These are phyloP conservation scores for Rhodotorula paludigena DNA, from an alignment of 768 basidiomycete genomes.

Conservation along the genomic window DNA sequence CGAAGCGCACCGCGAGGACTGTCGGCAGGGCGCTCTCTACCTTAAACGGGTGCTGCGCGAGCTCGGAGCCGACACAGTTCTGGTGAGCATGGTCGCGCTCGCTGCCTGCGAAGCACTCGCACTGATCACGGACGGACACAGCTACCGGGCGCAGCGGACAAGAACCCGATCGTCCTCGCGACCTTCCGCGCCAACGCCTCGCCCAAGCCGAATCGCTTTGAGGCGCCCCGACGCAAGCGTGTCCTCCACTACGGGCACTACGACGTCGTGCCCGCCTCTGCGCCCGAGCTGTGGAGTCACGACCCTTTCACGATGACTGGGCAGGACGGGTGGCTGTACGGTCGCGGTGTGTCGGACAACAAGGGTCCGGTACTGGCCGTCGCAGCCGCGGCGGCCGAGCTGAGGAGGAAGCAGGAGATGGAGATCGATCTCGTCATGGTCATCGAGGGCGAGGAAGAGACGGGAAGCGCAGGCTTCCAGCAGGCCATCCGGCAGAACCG, in stretches of 20 bases:
- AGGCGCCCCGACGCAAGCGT: conserved; percentile 55
- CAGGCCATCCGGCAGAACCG: conserved; percentile 56
- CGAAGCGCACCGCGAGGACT: conserved; percentile 64
- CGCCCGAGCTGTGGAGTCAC: conserved; percentile 66
- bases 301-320: conserved; percentile 79
- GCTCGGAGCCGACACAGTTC: conserved; percentile 72
- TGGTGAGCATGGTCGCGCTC: conserved; percentile 44
- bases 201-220: conserved; percentile 23
- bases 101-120: no score
- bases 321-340: conserved; percentile 82
- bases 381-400: conserved; percentile 79
- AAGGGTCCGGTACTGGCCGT: conserved; percentile 90
- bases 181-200: conserved; percentile 70
- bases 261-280: conserved; percentile 79
- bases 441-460: conserved; percentile 95
- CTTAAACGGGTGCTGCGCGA: conserved; percentile 79
- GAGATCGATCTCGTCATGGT: conserved; percentile 82
- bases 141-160: conserved; percentile 25
- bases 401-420: conserved; percentile 66
- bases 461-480: conserved; percentile 79
- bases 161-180: conserved; percentile 82
- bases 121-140: no score
- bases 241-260: conserved; percentile 97
- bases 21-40: conserved; percentile 90
- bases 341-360: conserved; percentile 83